Conservation (phyloP, 176 grass and related monocot species). For the Zizania latifolia region DNA sequence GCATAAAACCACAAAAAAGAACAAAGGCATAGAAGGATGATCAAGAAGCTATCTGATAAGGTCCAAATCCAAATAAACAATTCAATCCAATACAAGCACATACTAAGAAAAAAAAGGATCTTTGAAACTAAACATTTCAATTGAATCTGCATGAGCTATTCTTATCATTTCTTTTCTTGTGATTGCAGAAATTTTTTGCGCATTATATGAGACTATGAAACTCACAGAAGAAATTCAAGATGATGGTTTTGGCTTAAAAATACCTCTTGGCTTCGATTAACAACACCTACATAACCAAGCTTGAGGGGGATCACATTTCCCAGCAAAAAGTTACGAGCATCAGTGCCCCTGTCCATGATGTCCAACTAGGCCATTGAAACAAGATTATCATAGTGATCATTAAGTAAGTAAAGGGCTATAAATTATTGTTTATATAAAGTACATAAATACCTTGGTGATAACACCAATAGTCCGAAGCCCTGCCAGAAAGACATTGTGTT, state of each 20-base stretch:
- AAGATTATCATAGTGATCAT: conserved; percentile 25
- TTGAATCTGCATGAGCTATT: background rate
- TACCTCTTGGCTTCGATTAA: conserved; percentile 98
- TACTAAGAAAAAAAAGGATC: background rate
- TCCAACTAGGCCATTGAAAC: conserved; percentile 65
- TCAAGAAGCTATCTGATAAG: background rate
- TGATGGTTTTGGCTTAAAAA: conserved; percentile 12
- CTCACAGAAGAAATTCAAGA: background rate
- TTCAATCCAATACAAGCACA: background rate
- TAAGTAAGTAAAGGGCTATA: conserved; percentile 26
- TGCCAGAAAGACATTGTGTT: conserved; percentile 32
- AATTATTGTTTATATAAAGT: background rate
- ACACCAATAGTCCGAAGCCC: conserved; percentile 92
- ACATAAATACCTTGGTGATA: conserved; percentile 80
- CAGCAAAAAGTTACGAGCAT: conserved; percentile 86
- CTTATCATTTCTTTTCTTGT: background rate
- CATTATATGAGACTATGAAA: conserved; percentile 6
- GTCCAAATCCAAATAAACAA: conserved; percentile 17
- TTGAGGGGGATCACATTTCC: conserved; percentile 90
- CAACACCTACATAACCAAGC: conserved; percentile 86
- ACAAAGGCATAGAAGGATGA: background rate
- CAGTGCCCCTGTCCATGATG: conserved; percentile 98
- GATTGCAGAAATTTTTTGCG: background rate
- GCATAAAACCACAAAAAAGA: background rate
- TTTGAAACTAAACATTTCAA: background rate